Conservation (phyloP, 345 rosid genomes). For the Salix purpurea region DNA sequence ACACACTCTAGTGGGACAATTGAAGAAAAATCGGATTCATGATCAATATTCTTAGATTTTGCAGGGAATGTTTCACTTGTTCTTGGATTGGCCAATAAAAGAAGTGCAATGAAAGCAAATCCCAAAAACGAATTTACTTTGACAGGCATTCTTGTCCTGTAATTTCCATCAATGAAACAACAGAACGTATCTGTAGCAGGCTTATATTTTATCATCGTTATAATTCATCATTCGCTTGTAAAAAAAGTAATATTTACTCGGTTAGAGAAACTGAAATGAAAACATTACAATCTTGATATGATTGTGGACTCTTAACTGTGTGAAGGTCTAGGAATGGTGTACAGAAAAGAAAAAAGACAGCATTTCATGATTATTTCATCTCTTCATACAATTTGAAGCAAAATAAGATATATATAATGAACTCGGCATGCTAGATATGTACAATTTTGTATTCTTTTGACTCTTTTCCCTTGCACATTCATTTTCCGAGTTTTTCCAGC, state of each 20-base stretch:
- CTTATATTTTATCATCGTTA: not conserved
- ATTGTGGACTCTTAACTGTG: not conserved
- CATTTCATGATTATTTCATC: not conserved
- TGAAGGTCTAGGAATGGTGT: not conserved
- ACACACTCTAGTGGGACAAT: slow-evolving; percentile 5
- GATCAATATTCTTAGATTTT: not conserved
- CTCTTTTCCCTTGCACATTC: not conserved
- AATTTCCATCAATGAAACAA: not conserved
- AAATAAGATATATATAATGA: not conserved
- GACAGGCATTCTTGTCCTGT: not conserved
- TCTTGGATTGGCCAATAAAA: not conserved
- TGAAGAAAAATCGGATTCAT: not conserved
- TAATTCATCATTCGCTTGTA: not conserved
- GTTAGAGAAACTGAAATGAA: not conserved
- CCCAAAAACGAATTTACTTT: not conserved
- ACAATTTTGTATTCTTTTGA: not conserved
- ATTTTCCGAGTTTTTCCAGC: slow-evolving; percentile 6
- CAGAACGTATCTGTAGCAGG: not conserved
- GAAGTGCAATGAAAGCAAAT: not conserved
- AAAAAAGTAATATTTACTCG: not conserved
- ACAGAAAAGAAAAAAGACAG: not conserved
- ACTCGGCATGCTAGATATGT: not conserved
- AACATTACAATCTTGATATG: not conserved
- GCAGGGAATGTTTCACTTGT: not conserved
- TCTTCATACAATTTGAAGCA: not conserved